Conservation (phyloP, 164 flowering plant genomes). For the Liriodendron chinense region DNA sequence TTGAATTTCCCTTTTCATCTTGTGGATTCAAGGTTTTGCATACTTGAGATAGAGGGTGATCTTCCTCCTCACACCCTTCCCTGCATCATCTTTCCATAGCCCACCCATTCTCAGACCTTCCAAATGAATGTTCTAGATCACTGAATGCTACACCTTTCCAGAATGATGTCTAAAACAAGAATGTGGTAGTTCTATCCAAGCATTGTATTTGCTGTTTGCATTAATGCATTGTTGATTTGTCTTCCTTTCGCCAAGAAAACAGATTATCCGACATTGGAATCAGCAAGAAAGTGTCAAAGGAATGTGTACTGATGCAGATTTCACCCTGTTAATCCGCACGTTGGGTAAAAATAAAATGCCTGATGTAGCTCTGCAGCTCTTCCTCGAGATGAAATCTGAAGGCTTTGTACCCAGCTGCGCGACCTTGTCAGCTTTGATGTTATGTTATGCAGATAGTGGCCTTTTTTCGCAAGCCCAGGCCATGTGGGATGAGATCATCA, state of each 20-base stretch:
- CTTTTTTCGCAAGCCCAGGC: slow-evolving; percentile 35
- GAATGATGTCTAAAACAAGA: too few species aligned
- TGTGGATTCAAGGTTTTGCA: too few species aligned
- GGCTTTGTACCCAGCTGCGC: slow-evolving; percentile 28
- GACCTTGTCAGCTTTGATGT: slow-evolving; percentile 49
- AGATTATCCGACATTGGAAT: slow-evolving; percentile 26
- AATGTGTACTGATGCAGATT: slow-evolving; percentile 13
- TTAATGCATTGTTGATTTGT: background rate
- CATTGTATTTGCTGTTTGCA: background rate
- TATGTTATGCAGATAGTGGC: slow-evolving; percentile 58
- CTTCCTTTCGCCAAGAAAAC: slow-evolving; percentile 12
- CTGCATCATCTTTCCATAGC: too few species aligned
- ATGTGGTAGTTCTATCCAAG: background rate
- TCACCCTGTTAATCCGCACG: slow-evolving; percentile 22
- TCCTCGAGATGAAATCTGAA: slow-evolving; percentile 36
- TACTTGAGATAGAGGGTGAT: too few species aligned
- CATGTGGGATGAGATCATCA: slow-evolving; percentile 59
- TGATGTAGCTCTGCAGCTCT: slow-evolving; percentile 31
- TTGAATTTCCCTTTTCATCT: too few species aligned
- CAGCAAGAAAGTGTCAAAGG: slow-evolving; percentile 7
- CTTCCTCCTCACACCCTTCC: too few species aligned
- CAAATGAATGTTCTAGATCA: too few species aligned
- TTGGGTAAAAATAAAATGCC: slow-evolving; percentile 32
- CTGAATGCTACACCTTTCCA: too few species aligned
- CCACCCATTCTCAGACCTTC: too few species aligned